Base-by-base conservation (phyloP, 2,329 filamentous ascomycete genomes). In the Xylaria sp. region DNA sequence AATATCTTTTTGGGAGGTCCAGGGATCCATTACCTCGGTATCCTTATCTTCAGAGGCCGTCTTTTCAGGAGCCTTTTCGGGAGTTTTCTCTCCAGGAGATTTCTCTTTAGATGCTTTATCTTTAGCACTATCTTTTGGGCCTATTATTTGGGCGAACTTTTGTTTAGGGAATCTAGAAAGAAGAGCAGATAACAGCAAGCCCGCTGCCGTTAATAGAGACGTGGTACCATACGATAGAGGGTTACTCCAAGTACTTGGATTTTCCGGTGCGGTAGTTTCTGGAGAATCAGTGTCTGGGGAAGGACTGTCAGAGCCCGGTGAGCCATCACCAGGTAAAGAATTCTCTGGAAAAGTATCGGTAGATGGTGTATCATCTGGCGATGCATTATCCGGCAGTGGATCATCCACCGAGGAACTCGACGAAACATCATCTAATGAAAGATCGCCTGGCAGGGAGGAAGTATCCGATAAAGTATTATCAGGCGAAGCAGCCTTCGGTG, bases 151-250 rank as follows among this genome's bases (percentile, higher is more conserved):
- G 16, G 29, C 13, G 12, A 27, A 3, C 0, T n/a, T 61, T 10
- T 29, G 3, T 44, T 35, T 55, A n/a, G 37, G 40, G 23, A 63
- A 25, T n/a, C 27, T 55, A 18, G 60, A 16, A 47, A 42, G 16
- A 18, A 63, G 23, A 3, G 35, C 18, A 18, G 27, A 63, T 44
- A 63, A 3, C 21, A 50, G 50, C 12, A 63, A n/a, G n/a, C 60
- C 55, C 3, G 35, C 50, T 47, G 60, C 51, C 6, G 50, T 23
- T 10, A 63, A 32, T 18, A 63, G 50, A 35, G 35, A 25, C 13
- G 60, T 55, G 50, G 37, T 63, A n/a, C 16, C n/a, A 35, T 63
- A 55, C 6, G 60, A 55, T 5, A 55, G 40, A 35, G 37, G 35
- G 18, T 6, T 35, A 8, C 10, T 23, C 60, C 40, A 55, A 35